A percentile compares a stretch with the other conserved stretches of the same genome.
Conservation (phyloP, 768 basidiomycete genomes). For the Peribolospora baueri region DNA sequence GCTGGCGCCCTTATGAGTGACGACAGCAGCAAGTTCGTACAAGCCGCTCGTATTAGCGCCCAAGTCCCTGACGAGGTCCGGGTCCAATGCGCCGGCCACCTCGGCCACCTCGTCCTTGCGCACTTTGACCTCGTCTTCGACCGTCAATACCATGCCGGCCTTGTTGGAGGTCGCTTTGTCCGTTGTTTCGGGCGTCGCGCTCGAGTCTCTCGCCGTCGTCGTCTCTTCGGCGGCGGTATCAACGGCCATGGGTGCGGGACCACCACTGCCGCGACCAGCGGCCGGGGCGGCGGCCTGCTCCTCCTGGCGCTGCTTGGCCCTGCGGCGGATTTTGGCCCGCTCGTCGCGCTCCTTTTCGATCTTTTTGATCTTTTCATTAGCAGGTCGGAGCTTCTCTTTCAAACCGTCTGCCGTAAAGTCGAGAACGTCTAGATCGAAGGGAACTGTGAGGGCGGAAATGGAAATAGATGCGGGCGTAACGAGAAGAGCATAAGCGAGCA, state of each 20-base stretch:
- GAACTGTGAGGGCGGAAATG: constrained; percentile 55
- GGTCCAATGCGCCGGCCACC: constrained; percentile 38
- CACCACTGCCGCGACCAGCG: not conserved
- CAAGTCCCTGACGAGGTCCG: constrained; percentile 33
- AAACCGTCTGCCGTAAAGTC: constrained; percentile 64
- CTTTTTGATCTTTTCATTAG: constrained; percentile 46
- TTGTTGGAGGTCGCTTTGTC: too few species aligned
- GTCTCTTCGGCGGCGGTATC: too few species aligned
- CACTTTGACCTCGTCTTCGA: constrained; percentile 33
- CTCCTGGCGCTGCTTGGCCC: constrained; percentile 31
- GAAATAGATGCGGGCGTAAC: not conserved
- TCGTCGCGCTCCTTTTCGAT: constrained; percentile 64
- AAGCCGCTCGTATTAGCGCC: constrained; percentile 56
- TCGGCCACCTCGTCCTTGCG: constrained; percentile 40
- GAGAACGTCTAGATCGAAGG: constrained; percentile 59
- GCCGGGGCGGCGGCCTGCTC: constrained; percentile 19
- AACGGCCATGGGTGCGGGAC: not conserved
- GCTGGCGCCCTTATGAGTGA: constrained; percentile 88
- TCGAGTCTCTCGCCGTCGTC: too few species aligned
- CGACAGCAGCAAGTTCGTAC: constrained; percentile 85
- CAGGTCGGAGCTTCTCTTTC: constrained; percentile 41
- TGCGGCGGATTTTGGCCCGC: constrained; percentile 53
- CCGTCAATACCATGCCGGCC: too few species aligned
- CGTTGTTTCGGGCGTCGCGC: too few species aligned
- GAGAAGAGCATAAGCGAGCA: not conserved